Base-by-base conservation (phyloP, 2,329 filamentous ascomycete genomes). In the Fusarium sp. region DNA sequence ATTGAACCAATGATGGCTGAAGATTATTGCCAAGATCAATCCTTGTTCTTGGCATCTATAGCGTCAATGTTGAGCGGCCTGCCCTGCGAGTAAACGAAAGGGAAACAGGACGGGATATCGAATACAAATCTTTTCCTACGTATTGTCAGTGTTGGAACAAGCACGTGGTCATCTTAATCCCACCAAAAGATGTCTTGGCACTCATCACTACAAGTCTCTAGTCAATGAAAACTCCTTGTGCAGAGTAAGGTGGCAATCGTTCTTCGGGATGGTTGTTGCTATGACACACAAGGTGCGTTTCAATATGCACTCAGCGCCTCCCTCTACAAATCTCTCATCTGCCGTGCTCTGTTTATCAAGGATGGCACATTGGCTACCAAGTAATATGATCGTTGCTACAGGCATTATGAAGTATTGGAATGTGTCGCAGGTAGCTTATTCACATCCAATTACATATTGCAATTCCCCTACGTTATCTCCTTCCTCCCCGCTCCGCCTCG, bases 71-170 rank as follows among this genome's bases (percentile, higher is more conserved):
- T n/a, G n/a, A n/a, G n/a, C n/a, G n/a, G n/a, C n/a, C n/a, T n/a
- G n/a, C n/a, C n/a, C n/a, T n/a, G n/a, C n/a, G n/a, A n/a, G n/a
- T n/a, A n/a, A n/a, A n/a, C n/a, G n/a, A n/a, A n/a, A n/a, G n/a
- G n/a, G n/a, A n/a, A n/a, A n/a, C n/a, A n/a, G n/a, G n/a, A n/a
- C n/a, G n/a, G n/a, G n/a, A n/a, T n/a, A n/a, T n/a, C n/a, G n/a
- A n/a, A n/a, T n/a, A n/a, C n/a, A n/a, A n/a, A n/a, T n/a, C n/a
- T n/a, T n/a, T n/a, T n/a, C n/a, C n/a, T n/a, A n/a, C n/a, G n/a
- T n/a, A n/a, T 32, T 25, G 0, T n/a, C 30, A 5, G 16, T n/a
- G 16, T 15, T 25, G 2, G 2, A 51, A 2, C 16, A 0, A 4
- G 16, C 49, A 38, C 49, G 18, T 51, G 30, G 30, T 2, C 49